Percentiles rank a stretch among this genome's conserved stretches.
These are phyloP conservation scores for Vicia sativa DNA, from an alignment of 306 rosid genomes.

Conservation along the genomic window DNA sequence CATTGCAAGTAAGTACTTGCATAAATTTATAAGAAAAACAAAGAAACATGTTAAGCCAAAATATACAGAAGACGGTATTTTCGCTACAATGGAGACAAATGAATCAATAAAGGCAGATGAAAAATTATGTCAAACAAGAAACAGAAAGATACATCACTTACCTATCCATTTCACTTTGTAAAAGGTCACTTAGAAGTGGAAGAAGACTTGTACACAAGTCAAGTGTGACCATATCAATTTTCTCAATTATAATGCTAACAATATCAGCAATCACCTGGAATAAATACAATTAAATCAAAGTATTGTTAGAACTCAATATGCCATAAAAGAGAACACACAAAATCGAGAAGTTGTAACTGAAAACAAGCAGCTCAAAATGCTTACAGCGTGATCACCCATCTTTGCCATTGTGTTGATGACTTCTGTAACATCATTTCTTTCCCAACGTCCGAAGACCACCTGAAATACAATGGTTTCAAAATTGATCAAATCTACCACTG, in stretches of 20 bases:
- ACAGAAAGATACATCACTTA: conserved; percentile 32
- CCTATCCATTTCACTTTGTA: conserved; percentile 90
- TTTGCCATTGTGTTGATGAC: conserved; percentile 82
- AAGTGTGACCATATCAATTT: conserved; percentile 79
- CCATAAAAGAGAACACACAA: conserved; percentile 7
- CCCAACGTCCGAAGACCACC: conserved; percentile 90
- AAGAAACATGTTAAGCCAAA: no score
- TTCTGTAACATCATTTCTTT: conserved; percentile 87
- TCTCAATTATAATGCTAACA: conserved; percentile 71
- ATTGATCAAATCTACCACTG: conserved; percentile 39
- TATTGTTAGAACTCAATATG: conserved; percentile 26
- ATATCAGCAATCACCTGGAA: conserved; percentile 94
- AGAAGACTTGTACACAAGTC: conserved; percentile 78
- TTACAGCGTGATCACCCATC: conserved; percentile 93
- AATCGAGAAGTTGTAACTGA: not conserved
- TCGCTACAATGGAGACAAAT: no score
- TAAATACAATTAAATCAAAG: conserved; percentile 35
- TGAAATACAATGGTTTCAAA: conserved; percentile 48
- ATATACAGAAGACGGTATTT: no score
- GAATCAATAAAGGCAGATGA: no score
- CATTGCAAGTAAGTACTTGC: no score
- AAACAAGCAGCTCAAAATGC: conserved; percentile 41
- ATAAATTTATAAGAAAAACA: no score
- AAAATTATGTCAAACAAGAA: no score
- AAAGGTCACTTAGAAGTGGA: conserved; percentile 73